Evolutionary conservation across 805 yeast species (phyloP), one percentile per base, ranked within the genome.

Genomic region (Starmerella etchellsii): DNA sequence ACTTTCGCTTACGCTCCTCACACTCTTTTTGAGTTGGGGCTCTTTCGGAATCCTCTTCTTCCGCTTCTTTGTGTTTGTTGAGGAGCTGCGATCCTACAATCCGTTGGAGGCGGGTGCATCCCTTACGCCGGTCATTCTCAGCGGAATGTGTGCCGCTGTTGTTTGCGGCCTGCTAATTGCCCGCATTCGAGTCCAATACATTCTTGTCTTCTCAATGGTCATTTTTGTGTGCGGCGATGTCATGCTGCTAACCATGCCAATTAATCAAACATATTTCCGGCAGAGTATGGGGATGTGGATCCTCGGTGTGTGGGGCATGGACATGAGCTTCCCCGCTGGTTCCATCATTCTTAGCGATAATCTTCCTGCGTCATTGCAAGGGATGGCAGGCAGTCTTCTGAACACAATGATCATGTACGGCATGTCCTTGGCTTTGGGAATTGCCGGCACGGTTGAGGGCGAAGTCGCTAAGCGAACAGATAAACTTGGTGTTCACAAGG

Each of bases 301-400:
- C 15, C 57, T 79, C 7, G 59, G 72, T 3, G 69, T 76, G 14
- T 76, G 75, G 64, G 93, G 83, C 4, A 78, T 81, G 84, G 88
- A 80, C 55, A 61, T 75, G 55, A 73, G 81, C 22, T 80, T 78
- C 56, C 88, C 88, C 0, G 76, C 87, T 1, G 75, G 81, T 0
- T 71, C 83, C 0, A 65, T 80, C 36, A 67, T 76, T 9, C 57
- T 80, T 35, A 70, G 78, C 9, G 75, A 74, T 44, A 61, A 61
- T 31, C 61, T 80, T 26, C 85, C 87, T 0, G 57, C 63, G 36
- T 64, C 68, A 43, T 73, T 75, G 49, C 88, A 81, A 59, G 91
- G 87, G 7, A 71, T 78, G 68, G 85, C 85, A 1, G 85, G 83
- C 0, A 76, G 84, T 0, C 60, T 81, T 34, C 76, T 78, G 3